Base-by-base conservation (phyloP, 1,284 basidiomycete species). In the Termitomyces sp. region DNA sequence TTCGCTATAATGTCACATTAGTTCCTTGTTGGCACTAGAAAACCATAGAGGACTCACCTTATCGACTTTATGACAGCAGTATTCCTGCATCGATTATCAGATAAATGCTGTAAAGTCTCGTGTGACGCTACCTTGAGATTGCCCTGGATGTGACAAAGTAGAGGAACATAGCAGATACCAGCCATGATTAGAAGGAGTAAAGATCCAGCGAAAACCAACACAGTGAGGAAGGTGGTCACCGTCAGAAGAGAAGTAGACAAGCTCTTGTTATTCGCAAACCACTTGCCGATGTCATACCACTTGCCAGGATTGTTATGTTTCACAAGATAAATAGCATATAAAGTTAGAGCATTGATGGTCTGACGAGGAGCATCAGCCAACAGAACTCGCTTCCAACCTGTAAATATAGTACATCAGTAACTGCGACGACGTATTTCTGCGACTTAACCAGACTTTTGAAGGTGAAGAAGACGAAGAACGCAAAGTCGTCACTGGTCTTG, bases 391-490 rank as follows among this genome's bases (percentile, higher is more conserved):
- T 98, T 99, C 96, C 96, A 99, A 70, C 89, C 93, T 95, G 62
- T 38, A 30, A 31, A 26, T 17, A 28, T n/a, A 38, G 6, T 31
- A 12, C 54, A 40, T 63, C 54, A 44, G 30, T 40, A 61, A 55
- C 53, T n/a, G 17, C 28, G 12, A 52, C 41, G 51, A 40, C 44
- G 30, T 30, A 52, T 54, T 56, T 26, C 17, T 21, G 47, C 41
- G 7, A 9, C 5, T 17, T 38, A 7, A 6, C 75, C 84, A 50
- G 56, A 91, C 94, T 94, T 78, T 99, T 99, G 83, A 99, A 99
- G 1, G 91, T 91, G 75, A 99, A 99, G 83, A 98, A 99, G 69
- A 98, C 85, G 72, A 98, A 99, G 81, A 99, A 98, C 47, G 95
- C 94, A 71, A 98, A 93, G 67, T 97, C 93, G 70, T 99, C 96